Evolutionary conservation across 2,329 filamentous ascomycete genomes (phyloP).

Genomic region (Venturia aucupariae): DNA sequence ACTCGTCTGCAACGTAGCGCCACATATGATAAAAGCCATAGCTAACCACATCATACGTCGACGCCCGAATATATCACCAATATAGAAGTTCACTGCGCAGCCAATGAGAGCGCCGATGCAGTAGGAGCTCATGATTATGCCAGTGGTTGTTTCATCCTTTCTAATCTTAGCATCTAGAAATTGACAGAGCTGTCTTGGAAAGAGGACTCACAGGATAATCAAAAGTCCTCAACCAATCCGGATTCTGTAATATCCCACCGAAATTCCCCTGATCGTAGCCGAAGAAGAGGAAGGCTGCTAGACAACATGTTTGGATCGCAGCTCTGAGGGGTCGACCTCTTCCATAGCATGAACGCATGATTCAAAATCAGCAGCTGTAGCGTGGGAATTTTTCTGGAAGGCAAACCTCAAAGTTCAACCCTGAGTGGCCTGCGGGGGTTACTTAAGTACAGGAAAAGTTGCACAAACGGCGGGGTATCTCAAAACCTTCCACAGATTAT

Average conservation of each 20-base stretch:
- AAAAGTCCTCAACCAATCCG: slow-evolving; percentile 35
- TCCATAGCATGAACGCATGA: slow-evolving; percentile 4
- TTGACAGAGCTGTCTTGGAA: slow-evolving; percentile 8
- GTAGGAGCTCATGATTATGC: slow-evolving; percentile 18
- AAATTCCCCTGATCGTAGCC: slow-evolving; percentile 44
- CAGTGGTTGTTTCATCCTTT: not conserved
- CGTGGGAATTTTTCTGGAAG: too few relatives aligned
- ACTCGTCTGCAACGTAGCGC: slow-evolving; percentile 1
- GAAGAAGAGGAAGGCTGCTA: slow-evolving; percentile 20
- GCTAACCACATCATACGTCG: slow-evolving; percentile 3
- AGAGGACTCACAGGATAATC: slow-evolving; percentile 24
- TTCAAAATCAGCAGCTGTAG: not conserved
- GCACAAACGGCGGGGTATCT: too few relatives aligned
- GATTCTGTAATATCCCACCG: slow-evolving; percentile 37
- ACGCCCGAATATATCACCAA: slow-evolving; percentile 7
- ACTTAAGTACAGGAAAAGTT: not conserved
- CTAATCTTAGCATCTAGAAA: too few relatives aligned
- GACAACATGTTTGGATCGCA: slow-evolving; percentile 17
- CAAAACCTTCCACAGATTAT: too few relatives aligned
- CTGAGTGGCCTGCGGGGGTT: not conserved
- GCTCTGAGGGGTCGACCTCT: slow-evolving; percentile 16
- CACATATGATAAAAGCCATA: not conserved
- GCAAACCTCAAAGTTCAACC: too few relatives aligned
- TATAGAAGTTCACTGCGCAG: slow-evolving; percentile 30
- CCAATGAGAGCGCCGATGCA: slow-evolving; percentile 38